phyloP scores from a whole-genome alignment of 345 rosid species.

The Ricinus communis region DNA sequence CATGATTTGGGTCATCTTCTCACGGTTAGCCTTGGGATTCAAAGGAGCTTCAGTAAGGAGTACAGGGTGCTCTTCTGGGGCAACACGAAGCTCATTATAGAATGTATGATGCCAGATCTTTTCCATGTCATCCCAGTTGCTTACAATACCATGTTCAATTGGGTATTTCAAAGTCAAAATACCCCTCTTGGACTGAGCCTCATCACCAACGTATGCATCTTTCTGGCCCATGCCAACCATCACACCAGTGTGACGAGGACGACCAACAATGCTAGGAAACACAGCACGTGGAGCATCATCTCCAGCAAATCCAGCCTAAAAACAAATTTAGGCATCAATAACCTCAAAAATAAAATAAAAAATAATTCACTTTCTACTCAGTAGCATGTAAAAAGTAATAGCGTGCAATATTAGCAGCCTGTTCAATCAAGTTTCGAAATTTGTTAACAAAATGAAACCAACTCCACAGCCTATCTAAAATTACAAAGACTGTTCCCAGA shows the following conservation, averaged over 20 bases:
- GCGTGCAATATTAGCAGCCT: not conserved
- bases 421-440: not conserved
- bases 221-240: constrained; percentile 88
- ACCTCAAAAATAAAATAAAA: not conserved
- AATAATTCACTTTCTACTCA: not conserved
- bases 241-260: constrained; percentile 94
- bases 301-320: constrained; percentile 93
- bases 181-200: constrained; percentile 76
- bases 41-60: constrained; percentile 88
- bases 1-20: constrained; percentile 98
- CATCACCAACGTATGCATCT: constrained; percentile 91
- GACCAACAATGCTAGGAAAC: constrained; percentile 89
- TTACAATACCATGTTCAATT: constrained; percentile 88
- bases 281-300: constrained; percentile 93
- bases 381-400: not conserved
- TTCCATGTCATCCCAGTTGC: constrained; percentile 98
- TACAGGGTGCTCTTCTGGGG: constrained; percentile 85
- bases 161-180: constrained; percentile 80
- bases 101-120: constrained; percentile 94
- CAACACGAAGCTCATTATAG: constrained; percentile 94
- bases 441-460: not conserved
- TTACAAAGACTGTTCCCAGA: too few relatives aligned
- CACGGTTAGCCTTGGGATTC: constrained; percentile 96
- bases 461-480: too few relatives aligned
- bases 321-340: too few relatives aligned